Conservation (phyloP, 2,329 filamentous ascomycete species). For the Alternaria novae-zelandiae region DNA sequence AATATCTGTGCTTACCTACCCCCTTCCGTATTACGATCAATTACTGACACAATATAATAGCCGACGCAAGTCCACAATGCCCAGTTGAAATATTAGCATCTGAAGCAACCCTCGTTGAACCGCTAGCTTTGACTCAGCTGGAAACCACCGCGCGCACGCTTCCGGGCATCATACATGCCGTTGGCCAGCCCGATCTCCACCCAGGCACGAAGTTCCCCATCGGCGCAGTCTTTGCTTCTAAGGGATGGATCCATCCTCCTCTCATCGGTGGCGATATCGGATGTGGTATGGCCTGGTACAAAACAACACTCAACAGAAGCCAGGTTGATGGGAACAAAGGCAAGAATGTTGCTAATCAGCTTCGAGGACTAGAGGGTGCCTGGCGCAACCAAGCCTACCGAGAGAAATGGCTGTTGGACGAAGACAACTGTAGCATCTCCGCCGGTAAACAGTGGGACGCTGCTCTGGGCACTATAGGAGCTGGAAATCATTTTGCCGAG, state of each 20-base stretch:
- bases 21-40: not conserved
- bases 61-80: slow-evolving; percentile 23
- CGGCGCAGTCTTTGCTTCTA: slow-evolving; percentile 45
- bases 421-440: slow-evolving; percentile 18
- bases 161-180: slow-evolving; percentile 44
- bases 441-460: slow-evolving; percentile 43
- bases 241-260: slow-evolving; percentile 47
- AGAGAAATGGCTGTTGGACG: slow-evolving; percentile 38
- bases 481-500: slow-evolving; percentile 50
- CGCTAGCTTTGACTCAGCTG: slow-evolving; percentile 40
- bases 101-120: slow-evolving; percentile 34
- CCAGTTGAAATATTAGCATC: slow-evolving; percentile 33
- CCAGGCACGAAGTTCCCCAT: slow-evolving; percentile 49
- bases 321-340: slow-evolving; percentile 45
- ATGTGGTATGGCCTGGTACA: slow-evolving; percentile 51
- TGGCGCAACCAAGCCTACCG: slow-evolving; percentile 38
- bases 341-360: slow-evolving; percentile 43
- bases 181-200: slow-evolving; percentile 48
- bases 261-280: slow-evolving; percentile 50
- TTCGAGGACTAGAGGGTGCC: slow-evolving; percentile 45
- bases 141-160: slow-evolving; percentile 39
- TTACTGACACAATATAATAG: slow-evolving; percentile 15
- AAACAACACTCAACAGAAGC: slow-evolving; percentile 35
- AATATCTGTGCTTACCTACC: slow-evolving; percentile 13
- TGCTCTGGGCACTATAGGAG: slow-evolving; percentile 47